Conservation (phyloP, 2,329 filamentous ascomycete genomes). For the Rhexocercosporidium sp. region DNA sequence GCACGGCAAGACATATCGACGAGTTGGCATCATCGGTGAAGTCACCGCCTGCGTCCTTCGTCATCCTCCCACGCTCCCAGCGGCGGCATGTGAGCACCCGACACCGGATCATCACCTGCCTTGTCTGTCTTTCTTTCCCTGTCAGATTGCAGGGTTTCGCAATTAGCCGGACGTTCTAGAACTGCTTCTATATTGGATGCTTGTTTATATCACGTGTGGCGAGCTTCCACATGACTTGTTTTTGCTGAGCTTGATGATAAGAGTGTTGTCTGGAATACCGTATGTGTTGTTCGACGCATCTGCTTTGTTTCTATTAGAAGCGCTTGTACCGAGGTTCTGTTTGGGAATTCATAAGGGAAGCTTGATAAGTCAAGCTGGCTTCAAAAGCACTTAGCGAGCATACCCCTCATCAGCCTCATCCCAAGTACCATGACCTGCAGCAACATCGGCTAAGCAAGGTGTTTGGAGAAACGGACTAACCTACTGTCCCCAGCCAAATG, state of each 20-base stretch:
- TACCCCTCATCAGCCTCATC: no score
- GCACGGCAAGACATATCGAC: not conserved
- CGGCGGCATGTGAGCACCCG: not conserved
- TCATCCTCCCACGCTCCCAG: not conserved
- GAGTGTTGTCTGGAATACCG: no score
- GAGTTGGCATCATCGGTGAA: conserved; percentile 10
- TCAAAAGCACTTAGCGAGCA: not conserved
- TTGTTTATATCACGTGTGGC: not conserved
- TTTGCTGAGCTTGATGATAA: not conserved
- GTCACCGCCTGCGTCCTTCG: conserved; percentile 7
- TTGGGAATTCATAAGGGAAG: not conserved
- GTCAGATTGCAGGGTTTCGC: no score
- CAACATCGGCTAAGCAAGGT: not conserved
- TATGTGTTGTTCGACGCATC: no score
- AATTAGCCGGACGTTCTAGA: no score
- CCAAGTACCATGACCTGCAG: not conserved
- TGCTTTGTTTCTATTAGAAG: no score
- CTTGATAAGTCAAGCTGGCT: not conserved
- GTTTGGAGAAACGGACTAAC: not conserved
- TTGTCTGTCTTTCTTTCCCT: no score
- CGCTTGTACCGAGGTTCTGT: no score
- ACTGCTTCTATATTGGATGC: not conserved
- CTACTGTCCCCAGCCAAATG: not conserved
- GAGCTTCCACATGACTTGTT: not conserved
- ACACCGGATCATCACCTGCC: conserved; percentile 6